These are phyloP conservation scores for Austroboletus festivus DNA, from an alignment of 768 basidiomycete genomes.

Conservation along the genomic window DNA sequence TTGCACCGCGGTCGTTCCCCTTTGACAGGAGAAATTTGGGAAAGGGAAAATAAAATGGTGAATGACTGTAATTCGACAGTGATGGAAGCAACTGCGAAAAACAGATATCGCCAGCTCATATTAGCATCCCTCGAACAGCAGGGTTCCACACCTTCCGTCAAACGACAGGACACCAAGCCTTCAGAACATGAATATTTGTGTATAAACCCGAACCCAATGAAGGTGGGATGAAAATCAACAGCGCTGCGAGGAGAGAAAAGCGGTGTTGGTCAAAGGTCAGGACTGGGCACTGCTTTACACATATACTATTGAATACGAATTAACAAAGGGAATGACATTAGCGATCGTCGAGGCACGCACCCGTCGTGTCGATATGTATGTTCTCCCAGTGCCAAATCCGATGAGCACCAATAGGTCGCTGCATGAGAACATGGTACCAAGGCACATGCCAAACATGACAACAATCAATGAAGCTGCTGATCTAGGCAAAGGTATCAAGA, in stretches of 20 bases:
- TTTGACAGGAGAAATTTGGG: slow-evolving; percentile 11
- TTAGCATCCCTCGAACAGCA: slow-evolving; percentile 15
- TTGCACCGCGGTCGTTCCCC: slow-evolving; percentile 11
- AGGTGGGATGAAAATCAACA: slow-evolving; percentile 4
- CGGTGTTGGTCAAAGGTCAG: slow-evolving; percentile 8
- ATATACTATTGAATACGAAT: slow-evolving; percentile 13
- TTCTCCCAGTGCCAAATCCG: slow-evolving; percentile 15
- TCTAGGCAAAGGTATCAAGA: neutral
- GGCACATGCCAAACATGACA: slow-evolving; percentile 12
- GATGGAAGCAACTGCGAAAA: slow-evolving; percentile 9
- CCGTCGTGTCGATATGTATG: slow-evolving; percentile 13
- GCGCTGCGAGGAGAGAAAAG: slow-evolving; percentile 14
- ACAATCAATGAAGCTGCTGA: slow-evolving; percentile 11
- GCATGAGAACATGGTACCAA: slow-evolving; percentile 12
- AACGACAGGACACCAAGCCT: slow-evolving; percentile 7
- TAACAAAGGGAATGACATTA: neutral
- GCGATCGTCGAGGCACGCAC: neutral
- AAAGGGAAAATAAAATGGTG: slow-evolving; percentile 18
- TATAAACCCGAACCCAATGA: slow-evolving; percentile 11
- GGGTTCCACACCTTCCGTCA: slow-evolving; percentile 10
- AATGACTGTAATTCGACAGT: slow-evolving; percentile 6
- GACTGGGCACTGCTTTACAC: neutral
- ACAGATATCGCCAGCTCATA: slow-evolving; percentile 21
- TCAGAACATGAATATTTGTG: slow-evolving; percentile 13
- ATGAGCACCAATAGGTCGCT: slow-evolving; percentile 8